Percentiles rank a stretch among this genome's conserved stretches.
phyloP scores from a whole-genome alignment of 257 asterid species.

The Prunella vulgaris region DNA sequence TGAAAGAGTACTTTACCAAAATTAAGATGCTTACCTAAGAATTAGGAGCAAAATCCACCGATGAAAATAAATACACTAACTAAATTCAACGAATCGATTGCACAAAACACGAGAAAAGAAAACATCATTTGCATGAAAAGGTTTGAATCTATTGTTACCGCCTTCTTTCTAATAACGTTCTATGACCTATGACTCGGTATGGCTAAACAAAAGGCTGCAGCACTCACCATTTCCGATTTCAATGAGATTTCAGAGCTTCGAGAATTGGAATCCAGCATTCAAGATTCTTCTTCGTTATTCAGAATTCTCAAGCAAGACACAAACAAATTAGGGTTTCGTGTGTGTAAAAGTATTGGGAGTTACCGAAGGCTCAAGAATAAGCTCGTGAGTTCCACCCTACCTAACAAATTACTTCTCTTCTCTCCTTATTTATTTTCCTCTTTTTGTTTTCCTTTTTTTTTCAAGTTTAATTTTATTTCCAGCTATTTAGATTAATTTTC shows the following conservation, averaged over 20 bases:
- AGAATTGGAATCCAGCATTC: conserved; percentile 13
- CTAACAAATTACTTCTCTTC: too few relatives aligned
- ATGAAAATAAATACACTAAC: neutral
- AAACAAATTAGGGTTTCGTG: conserved; percentile 22
- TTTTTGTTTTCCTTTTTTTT: too few relatives aligned
- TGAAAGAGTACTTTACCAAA: neutral
- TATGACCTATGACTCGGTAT: neutral
- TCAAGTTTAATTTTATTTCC: too few relatives aligned
- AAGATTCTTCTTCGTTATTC: neutral
- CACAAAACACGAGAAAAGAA: neutral
- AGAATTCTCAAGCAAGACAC: neutral
- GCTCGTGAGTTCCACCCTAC: conserved; percentile 23
- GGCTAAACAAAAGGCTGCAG: neutral
- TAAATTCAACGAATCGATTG: neutral
- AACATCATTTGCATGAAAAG: neutral
- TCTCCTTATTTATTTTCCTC: too few relatives aligned
- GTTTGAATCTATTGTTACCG: too few relatives aligned
- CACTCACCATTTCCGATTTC: conserved; percentile 26
- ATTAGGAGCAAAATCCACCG: neutral
- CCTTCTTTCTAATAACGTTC: neutral
- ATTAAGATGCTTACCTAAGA: neutral
- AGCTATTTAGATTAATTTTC: too few relatives aligned
- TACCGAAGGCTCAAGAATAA: neutral
- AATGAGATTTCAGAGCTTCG: conserved; percentile 5
- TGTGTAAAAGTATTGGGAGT: too few relatives aligned